Base-by-base conservation (phyloP, 2,329 filamentous ascomycete species). In the Alternaria gaisen region DNA sequence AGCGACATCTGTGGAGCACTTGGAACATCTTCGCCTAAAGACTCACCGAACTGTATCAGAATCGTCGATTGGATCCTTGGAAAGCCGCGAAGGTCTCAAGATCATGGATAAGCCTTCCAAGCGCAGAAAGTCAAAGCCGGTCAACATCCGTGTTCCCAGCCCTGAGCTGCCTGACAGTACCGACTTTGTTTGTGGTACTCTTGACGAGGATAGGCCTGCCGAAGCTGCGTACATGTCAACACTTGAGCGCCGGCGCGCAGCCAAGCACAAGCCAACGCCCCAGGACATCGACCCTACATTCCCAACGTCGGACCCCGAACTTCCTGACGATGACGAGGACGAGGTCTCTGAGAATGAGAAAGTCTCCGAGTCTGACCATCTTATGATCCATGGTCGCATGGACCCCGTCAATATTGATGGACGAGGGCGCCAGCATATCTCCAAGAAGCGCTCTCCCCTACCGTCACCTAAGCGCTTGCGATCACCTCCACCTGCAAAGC, bases 171-270 rank as follows among this genome's bases (percentile, higher is more conserved):
- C 95, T 1, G 95, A 99, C 78, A 97, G 94, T 79, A 98, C 95
- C 14, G 95, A 99, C 78, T 99, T 99, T 68, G 95, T 99, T n/a
- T 98, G 95, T 73, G 95, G 95, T 60, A 99, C 95, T 1, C 84
- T 99, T 20, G 95, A 99, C 68, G 95, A 99, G 79, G 95, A 99
- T 73, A 89, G 93, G 44, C 93, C 93, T 3, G 81, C 98, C n/a
- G 95, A 99, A 77, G 93, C 94, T 68, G 94, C 93, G 0, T 99
- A 97, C 77, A 86, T 97, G 57, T 91, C 92, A 2, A 93, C 91
- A 71, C 85, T 96, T 59, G 91, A 94, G 72, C 89, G 92, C 56
- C 90, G 91, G 67, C 90, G 93, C 70, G 90, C 90, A 47, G 89
- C 90, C 68, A 97, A 94, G 81, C 90, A 94, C 62, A 89, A 91